Conservation (phyloP, 768 basidiomycete genomes). For the Rhizopogon roseolus region DNA sequence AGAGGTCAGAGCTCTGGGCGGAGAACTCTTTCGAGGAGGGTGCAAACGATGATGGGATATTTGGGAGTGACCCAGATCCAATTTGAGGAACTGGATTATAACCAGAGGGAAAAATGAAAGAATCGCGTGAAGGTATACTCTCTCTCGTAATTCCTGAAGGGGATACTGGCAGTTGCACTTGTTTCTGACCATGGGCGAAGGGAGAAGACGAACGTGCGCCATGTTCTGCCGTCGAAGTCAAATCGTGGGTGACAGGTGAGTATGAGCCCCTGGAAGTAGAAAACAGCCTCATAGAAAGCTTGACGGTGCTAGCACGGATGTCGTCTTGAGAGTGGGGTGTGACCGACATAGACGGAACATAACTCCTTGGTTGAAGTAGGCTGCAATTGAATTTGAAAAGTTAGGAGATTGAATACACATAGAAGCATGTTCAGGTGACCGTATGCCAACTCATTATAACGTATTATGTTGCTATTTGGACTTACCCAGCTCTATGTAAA, state of each 20-base stretch:
- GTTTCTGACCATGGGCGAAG: neutral
- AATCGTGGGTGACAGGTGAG: neutral
- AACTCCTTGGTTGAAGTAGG: conserved; percentile 53
- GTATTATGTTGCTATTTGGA: conserved; percentile 9
- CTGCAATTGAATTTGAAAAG: conserved; percentile 27
- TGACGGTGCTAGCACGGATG: conserved; percentile 64
- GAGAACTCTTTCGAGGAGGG: conserved; percentile 20
- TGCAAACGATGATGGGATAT: conserved; percentile 13
- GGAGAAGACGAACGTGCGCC: neutral
- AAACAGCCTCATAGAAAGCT: conserved; percentile 51
- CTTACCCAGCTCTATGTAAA: conserved; percentile 54
- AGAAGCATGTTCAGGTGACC: conserved; percentile 9
- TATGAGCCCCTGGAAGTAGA: conserved; percentile 17
- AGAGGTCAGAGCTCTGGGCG: conserved; percentile 17
- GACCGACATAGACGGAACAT: conserved; percentile 22
- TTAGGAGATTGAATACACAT: conserved; percentile 7
- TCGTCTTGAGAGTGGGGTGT: conserved; percentile 52
- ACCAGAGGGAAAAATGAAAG: conserved; percentile 36
- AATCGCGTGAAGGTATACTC: conserved; percentile 19
- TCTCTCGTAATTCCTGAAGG: neutral
- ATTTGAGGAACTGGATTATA: conserved; percentile 10
- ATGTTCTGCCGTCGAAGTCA: neutral
- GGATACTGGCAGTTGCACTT: neutral
- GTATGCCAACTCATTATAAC: neutral
- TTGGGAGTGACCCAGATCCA: neutral